A percentile compares a stretch with the other conserved stretches of the same genome.
Evolutionary conservation across 306 rosid species (phyloP).

Genomic region (Rubus parviflorus): DNA sequence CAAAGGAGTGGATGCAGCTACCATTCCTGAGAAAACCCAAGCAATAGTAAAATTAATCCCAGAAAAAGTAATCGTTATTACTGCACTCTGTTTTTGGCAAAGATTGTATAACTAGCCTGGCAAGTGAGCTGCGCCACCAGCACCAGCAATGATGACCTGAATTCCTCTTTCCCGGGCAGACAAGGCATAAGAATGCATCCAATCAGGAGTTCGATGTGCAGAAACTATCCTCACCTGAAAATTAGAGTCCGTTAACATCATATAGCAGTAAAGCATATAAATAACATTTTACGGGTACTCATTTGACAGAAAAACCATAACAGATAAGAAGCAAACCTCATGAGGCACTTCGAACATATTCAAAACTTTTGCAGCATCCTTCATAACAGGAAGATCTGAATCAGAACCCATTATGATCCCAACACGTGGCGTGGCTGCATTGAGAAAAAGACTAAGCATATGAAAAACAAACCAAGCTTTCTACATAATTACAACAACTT

Average conservation of each 20-base stretch:
- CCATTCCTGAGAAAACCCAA: constrained; percentile 67
- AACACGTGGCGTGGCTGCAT: constrained; percentile 62
- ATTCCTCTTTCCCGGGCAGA: constrained; percentile 71
- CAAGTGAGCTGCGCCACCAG: constrained; percentile 94
- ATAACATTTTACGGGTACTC: not conserved
- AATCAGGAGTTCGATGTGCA: constrained; percentile 84
- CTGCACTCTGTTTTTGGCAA: constrained; percentile 8
- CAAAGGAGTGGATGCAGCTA: constrained; percentile 76
- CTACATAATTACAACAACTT: not conserved
- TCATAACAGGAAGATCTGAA: constrained; percentile 95
- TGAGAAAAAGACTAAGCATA: constrained; percentile 17
- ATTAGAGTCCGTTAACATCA: constrained; percentile 8
- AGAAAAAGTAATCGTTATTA: not conserved
- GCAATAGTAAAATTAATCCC: constrained; percentile 18
- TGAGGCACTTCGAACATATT: constrained; percentile 64
- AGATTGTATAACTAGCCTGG: constrained; percentile 52
- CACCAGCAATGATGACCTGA: constrained; percentile 88
- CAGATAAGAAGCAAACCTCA: constrained; percentile 47
- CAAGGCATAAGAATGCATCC: constrained; percentile 72
- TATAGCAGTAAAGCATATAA: not conserved
- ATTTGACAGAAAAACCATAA: not conserved
- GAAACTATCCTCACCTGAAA: constrained; percentile 83
- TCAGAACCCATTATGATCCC: constrained; percentile 97
- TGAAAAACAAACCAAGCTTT: constrained; percentile 5
- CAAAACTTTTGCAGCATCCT: constrained; percentile 78